These are phyloP conservation scores for Ilyonectria robusta DNA, from an alignment of 2,329 filamentous ascomycete genomes.

Conservation along the genomic window DNA sequence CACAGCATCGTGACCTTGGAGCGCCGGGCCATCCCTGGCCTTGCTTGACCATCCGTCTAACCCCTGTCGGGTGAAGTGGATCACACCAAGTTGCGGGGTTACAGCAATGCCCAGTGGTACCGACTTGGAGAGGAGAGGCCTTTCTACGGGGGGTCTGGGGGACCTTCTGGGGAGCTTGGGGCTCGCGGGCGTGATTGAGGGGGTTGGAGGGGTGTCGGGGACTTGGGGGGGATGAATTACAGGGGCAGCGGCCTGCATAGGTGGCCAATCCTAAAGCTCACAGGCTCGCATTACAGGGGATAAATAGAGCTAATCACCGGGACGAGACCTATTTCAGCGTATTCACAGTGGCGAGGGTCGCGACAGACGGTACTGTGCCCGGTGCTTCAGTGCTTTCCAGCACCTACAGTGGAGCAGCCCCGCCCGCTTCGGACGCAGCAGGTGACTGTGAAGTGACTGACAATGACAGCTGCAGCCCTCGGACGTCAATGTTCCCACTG, in stretches of 20 bases:
- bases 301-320: conserved; percentile 18
- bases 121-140: not conserved
- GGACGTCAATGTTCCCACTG: not conserved
- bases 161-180: conserved; percentile 28
- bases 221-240: conserved; percentile 10
- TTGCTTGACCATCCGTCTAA: conserved; percentile 30
- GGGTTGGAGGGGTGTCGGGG: conserved; percentile 2
- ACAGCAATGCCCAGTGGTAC: conserved; percentile 26
- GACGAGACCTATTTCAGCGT: not conserved
- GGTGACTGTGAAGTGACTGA: conserved; percentile 8
- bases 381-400: not conserved
- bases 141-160: conserved; percentile 24
- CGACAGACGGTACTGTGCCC: not conserved
- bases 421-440: conserved; percentile 12
- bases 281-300: conserved; percentile 18
- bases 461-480: conserved; percentile 6
- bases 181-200: conserved; percentile 3
- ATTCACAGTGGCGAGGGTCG: not conserved
- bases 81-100: conserved; percentile 46
- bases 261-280: conserved; percentile 2
- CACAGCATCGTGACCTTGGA: conserved; percentile 49
- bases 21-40: conserved; percentile 42
- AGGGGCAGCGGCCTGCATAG: conserved; percentile 9
- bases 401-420: conserved; percentile 1
- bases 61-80: conserved; percentile 41